Conservation (phyloP, 257 asterid species). For the Solanum lycopersicoides region DNA sequence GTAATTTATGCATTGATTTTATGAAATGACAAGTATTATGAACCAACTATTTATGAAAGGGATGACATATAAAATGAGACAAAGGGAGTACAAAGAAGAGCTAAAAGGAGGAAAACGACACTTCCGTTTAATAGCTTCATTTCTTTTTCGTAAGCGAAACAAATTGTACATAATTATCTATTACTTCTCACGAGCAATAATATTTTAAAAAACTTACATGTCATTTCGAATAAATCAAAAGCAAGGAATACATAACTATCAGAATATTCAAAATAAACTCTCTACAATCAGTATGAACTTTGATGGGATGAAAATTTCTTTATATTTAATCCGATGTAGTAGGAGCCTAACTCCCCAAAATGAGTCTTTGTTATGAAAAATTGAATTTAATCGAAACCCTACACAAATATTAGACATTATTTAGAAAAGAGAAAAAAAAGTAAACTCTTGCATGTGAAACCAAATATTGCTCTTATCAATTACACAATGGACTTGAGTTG, state of each 20-base stretch:
- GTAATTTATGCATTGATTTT: too few species aligned
- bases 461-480: background rate
- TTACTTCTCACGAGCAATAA: background rate
- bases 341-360: background rate
- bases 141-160: background rate
- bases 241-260: background rate
- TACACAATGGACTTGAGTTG: background rate
- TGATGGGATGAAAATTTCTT: background rate
- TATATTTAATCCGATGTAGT: background rate
- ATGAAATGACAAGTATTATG: too few species aligned
- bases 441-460: background rate
- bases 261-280: background rate
- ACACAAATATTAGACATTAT: background rate
- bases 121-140: background rate
- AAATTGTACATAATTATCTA: background rate
- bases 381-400: background rate
- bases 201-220: background rate
- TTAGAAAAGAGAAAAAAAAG: background rate
- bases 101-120: background rate
- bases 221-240: background rate
- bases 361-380: background rate
- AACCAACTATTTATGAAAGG: too few species aligned
- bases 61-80: too few species aligned
- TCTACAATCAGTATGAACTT: background rate
- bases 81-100: background rate